phyloP scores from a whole-genome alignment of 2,329 filamentous ascomycete species.

The Colletotrichum nymphaeae region DNA sequence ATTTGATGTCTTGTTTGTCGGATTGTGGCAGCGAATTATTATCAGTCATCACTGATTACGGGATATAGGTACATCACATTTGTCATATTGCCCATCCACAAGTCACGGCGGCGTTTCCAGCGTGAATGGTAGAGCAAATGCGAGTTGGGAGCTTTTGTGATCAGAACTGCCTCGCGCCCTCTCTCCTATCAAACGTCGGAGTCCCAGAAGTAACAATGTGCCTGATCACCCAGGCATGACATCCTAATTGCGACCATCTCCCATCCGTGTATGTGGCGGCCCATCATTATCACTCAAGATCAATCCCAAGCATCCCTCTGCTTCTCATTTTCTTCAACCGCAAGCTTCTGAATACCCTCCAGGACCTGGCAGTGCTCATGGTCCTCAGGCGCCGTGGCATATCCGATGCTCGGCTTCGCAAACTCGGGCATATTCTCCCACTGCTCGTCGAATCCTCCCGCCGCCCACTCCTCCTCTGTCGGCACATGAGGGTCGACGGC shows the following conservation, averaged over 20 bases:
- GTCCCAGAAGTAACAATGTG: no score
- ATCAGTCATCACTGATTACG: no score
- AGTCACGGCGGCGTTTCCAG: no score
- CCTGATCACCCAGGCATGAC: no score
- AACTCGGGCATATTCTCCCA: conserved; percentile 46
- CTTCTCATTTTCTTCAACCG: background rate
- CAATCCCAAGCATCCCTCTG: background rate
- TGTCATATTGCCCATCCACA: no score
- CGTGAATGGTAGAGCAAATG: no score
- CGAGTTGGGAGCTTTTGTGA: no score
- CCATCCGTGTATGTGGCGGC: background rate
- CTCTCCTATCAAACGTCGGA: no score
- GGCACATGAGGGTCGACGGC: conserved; percentile 40
- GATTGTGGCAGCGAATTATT: no score
- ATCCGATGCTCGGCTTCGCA: conserved; percentile 42
- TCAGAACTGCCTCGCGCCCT: no score
- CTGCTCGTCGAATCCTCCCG: conserved; percentile 39
- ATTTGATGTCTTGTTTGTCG: background rate
- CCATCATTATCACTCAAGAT: background rate
- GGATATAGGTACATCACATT: no score
- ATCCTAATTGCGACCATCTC: background rate
- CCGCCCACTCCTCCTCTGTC: conserved; percentile 24
- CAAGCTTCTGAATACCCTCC: background rate
- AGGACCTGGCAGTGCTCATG: background rate
- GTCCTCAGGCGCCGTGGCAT: conserved; percentile 9